Base-by-base conservation (phyloP, 192 early-diverging fungal genomes). In the Coemansia sp. region DNA sequence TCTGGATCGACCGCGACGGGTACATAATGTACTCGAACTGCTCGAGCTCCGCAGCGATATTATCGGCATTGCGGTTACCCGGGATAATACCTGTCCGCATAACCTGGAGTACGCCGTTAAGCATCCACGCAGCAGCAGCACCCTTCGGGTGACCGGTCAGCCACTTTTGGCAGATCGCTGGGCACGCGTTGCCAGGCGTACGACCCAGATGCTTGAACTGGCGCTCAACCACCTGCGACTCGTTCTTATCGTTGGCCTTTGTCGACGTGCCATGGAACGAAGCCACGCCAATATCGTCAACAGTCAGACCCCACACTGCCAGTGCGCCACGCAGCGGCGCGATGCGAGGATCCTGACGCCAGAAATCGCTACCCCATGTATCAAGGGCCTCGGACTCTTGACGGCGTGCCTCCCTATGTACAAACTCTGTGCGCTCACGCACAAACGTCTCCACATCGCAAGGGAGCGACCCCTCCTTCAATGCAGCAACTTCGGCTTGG, bases 181-280 rank as follows among this genome's bases (percentile, higher is more conserved):
- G 93, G 41, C 91, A 73, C 31, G 90, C 87, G 63, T 92, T 92
- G 60, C 96, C 96, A 68, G 86, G 89, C 57, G 90, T 87, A 68
- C 96, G 91, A 31, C 96, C 96, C 38, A 98, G 86, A 78, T 94
- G 93, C 39, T 73, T 84, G 64, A 98, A 78, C 85, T 98, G 95
- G 64, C 87, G 84, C 87, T 97, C 93, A 49, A 95, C 57, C 6
- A 94, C 94, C 5, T 87, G 82, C n/a, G 95, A 93, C 77, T 98
- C 96, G 86, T 97, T 98, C 86, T 91, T 89, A 84, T 98, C 96
- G 86, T 98, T 98, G 60, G 95, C 94, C 74, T 92, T 89, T 65
- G 96, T 98, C 49, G 90, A 90, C n/a, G 96, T 98, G 58, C 94
- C 96, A 78, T 98, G 96, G 93, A 98, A 95, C 38, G 96, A 98